Conservation (phyloP, 169 alveolate genomes). For the Pseudocohnilembus persalinus region DNA sequence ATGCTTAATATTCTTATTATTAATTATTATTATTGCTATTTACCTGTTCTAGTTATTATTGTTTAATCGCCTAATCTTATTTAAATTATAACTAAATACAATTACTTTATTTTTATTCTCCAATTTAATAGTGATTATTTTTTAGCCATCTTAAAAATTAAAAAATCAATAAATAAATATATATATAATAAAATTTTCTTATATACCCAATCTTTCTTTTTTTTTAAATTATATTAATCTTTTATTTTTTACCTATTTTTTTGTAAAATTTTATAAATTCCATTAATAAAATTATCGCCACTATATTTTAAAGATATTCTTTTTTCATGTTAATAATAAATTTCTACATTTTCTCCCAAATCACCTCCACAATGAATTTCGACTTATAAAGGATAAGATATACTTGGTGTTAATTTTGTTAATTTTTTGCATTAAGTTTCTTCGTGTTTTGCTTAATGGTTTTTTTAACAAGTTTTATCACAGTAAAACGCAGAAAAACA, state of each 20-base stretch:
- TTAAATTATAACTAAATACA: conserved; percentile 5
- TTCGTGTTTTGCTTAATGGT: conserved; percentile 40
- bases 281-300: conserved; percentile 35
- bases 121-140: conserved; percentile 34
- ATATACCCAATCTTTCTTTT: too few species aligned
- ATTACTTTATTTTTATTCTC: conserved; percentile 18
- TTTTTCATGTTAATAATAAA: conserved; percentile 37
- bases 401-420: conserved; percentile 38
- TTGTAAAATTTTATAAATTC: conserved; percentile 31
- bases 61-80: not conserved
- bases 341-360: conserved; percentile 42
- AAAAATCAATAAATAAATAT: too few species aligned
- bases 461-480: conserved; percentile 50
- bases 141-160: conserved; percentile 32
- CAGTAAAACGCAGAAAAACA: conserved; percentile 49
- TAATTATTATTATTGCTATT: conserved; percentile 9
- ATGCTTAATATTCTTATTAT: conserved; percentile 31
- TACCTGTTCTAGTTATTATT: not conserved
- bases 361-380: conserved; percentile 52
- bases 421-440: conserved; percentile 16
- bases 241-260: conserved; percentile 15
- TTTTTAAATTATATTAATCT: too few species aligned
- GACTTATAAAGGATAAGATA: conserved; percentile 41
- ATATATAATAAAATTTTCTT: too few species aligned
- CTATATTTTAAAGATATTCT: conserved; percentile 31